phyloP scores from a whole-genome alignment of 345 rosid species.

The Bruguiera parviflora region DNA sequence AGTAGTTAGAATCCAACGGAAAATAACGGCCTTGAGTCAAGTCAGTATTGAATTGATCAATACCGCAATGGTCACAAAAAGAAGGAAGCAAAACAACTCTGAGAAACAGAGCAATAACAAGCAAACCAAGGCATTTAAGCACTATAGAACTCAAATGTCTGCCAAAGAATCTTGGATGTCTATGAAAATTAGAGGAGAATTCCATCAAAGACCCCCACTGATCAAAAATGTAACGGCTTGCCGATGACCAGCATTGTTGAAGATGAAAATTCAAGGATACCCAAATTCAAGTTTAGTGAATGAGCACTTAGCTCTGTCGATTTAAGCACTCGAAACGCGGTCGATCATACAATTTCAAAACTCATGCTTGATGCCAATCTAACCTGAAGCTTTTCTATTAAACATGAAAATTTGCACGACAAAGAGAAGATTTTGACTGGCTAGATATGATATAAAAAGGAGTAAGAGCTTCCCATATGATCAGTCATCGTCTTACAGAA shows the following conservation, averaged over 20 bases:
- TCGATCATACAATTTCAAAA: not conserved
- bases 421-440: not conserved
- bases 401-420: not conserved
- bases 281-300: not conserved
- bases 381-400: not conserved
- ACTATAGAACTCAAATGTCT: not conserved
- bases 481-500: no score
- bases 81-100: not conserved
- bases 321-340: not conserved
- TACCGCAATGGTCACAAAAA: constrained; percentile 20
- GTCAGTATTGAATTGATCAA: constrained; percentile 18
- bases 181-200: no score
- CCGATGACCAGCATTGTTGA: not conserved
- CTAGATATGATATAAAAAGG: no score
- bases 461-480: no score
- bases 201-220: no score
- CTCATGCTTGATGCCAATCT: not conserved
- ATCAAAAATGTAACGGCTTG: no score
- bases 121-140: not conserved
- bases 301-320: not conserved
- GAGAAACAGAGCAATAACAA: not conserved
- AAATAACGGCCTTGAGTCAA: constrained; percentile 19
- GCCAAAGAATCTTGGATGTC: not conserved
- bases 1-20: constrained; percentile 25
- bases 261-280: not conserved